Evolutionary conservation across 2,329 filamentous ascomycete genomes (phyloP).

Genomic region (Drechslerella stenobrocha): DNA sequence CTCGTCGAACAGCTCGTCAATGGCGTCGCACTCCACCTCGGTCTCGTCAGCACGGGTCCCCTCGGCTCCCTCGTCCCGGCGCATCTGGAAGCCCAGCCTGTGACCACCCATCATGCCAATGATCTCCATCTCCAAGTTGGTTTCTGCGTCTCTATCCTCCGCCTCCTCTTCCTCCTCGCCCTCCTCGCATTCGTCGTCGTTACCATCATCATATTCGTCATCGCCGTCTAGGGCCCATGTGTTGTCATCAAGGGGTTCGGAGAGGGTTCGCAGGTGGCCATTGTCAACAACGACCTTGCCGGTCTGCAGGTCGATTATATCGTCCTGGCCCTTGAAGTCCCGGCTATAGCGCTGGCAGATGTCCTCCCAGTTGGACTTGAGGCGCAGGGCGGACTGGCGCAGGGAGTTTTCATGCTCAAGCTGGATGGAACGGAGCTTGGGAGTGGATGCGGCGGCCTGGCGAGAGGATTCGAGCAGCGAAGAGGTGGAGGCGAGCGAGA

Average conservation of each 20-base stretch:
- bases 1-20: slow-evolving; percentile 53
- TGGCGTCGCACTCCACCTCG: slow-evolving; percentile 49
- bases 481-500: slow-evolving; percentile 34
- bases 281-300: slow-evolving; percentile 86
- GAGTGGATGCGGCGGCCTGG: slow-evolving; percentile 18
- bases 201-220: slow-evolving; percentile 10
- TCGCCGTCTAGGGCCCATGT: slow-evolving; percentile 59
- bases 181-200: slow-evolving; percentile 3
- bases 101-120: slow-evolving; percentile 33
- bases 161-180: slow-evolving; percentile 49
- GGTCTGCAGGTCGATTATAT: slow-evolving; percentile 83
- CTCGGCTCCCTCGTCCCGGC: no score
- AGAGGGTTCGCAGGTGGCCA: slow-evolving; percentile 73
- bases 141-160: slow-evolving; percentile 21
- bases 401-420: slow-evolving; percentile 63
- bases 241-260: slow-evolving; percentile 58
- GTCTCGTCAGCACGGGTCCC: no score
- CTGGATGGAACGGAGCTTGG: slow-evolving; percentile 41
- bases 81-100: slow-evolving; percentile 35
- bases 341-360: slow-evolving; percentile 87
- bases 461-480: slow-evolving; percentile 30
- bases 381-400: slow-evolving; percentile 68
- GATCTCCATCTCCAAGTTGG: slow-evolving; percentile 39
- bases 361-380: slow-evolving; percentile 81
- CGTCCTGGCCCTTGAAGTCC: slow-evolving; percentile 79